A percentile compares a stretch with the other conserved stretches of the same genome.
Evolutionary conservation across 306 rosid species (phyloP).

Genomic region (Geum urbanum): DNA sequence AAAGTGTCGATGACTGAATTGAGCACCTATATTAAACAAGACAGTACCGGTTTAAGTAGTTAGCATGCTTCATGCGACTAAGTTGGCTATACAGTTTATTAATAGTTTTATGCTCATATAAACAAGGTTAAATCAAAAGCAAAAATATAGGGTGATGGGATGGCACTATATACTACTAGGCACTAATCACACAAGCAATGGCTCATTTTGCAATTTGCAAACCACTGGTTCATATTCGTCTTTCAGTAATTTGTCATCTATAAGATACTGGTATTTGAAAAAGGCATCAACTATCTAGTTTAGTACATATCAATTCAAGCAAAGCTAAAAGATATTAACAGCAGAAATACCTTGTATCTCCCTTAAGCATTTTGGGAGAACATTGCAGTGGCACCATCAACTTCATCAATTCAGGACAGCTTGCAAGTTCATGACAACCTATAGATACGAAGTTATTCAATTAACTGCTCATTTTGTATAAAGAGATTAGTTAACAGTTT

Average conservation of each 20-base stretch:
- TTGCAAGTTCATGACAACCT: conserved; percentile 50
- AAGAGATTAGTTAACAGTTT: too few relatives aligned
- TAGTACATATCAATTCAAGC: conserved; percentile 1
- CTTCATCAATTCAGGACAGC: conserved; percentile 37
- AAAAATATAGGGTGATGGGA: background rate
- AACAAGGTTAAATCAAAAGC: background rate
- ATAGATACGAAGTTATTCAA: background rate
- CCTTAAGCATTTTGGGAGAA: conserved; percentile 86
- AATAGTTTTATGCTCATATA: background rate
- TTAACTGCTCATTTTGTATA: too few relatives aligned
- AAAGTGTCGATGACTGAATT: conserved; percentile 72
- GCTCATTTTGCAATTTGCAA: too few relatives aligned
- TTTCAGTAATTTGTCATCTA: background rate
- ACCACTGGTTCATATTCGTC: too few relatives aligned
- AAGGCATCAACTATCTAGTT: background rate
- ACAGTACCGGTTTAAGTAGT: conserved; percentile 17
- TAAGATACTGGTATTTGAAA: background rate
- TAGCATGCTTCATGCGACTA: conserved; percentile 16
- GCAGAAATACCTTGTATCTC: conserved; percentile 71
- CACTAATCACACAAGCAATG: background rate
- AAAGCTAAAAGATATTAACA: conserved; percentile 1
- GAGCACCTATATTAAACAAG: conserved; percentile 57
- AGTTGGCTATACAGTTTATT: background rate
- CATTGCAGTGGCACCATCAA: conserved; percentile 51
- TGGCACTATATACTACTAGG: background rate